phyloP scores from a whole-genome alignment of 31 red algal species.

The Porphyra umbilicalis region DNA sequence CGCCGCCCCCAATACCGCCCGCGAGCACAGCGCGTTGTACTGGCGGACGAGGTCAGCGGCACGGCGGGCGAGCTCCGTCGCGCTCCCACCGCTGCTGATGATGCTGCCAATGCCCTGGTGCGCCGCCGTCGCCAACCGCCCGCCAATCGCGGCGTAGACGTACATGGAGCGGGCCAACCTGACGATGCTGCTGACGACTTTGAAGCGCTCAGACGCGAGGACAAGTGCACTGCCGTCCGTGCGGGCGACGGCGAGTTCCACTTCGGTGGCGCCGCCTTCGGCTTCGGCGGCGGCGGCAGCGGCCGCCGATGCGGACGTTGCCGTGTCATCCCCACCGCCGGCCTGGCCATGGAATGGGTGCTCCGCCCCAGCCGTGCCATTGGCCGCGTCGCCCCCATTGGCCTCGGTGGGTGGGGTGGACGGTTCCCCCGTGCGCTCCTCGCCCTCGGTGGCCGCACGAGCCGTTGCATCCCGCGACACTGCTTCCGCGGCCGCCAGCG shows the following conservation, averaged over 20 bases:
- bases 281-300: background rate
- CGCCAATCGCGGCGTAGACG: background rate
- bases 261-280: background rate
- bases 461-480: background rate
- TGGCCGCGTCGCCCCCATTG: background rate
- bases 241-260: background rate
- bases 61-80: conserved; percentile 42
- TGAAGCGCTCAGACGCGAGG: background rate
- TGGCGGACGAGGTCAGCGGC: conserved; percentile 44
- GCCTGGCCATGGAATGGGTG: background rate
- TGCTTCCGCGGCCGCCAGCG: background rate
- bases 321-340: background rate
- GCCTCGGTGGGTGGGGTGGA: background rate
- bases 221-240: background rate
- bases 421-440: background rate
- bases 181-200: background rate
- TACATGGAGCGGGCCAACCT: background rate
- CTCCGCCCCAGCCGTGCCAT: background rate
- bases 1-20: conserved; percentile 47
- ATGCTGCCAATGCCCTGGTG: background rate
- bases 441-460: background rate
- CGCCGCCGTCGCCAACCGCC: background rate
- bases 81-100: background rate
- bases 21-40: conserved; percentile 49
- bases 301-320: background rate